Evolutionary conservation across 2,329 filamentous ascomycete species (phyloP), one percentile per base, ranked within the genome.

Genomic region (Cladosporium velox): DNA sequence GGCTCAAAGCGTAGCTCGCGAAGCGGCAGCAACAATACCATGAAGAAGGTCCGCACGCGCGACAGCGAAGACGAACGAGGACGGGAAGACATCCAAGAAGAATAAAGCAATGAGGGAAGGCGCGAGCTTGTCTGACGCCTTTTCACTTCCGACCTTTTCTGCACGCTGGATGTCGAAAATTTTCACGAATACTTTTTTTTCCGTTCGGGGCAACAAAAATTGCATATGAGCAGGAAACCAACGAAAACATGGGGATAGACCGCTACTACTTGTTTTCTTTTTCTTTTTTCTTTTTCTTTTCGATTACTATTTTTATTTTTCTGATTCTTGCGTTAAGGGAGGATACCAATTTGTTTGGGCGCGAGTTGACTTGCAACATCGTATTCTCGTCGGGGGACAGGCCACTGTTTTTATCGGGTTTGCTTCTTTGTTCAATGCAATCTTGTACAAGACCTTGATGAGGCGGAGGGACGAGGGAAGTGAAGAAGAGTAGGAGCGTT

Each of bases 21-120:
- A 41, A 83, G 81, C 69, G 82, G 81, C 28, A 83, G 81, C 71
- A 82, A 80, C 68, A 81, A 81, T 35, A 84, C 82, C 8, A 80
- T 83, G 70, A 83, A 83, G 72, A 83, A 83, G 70, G 75, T 83
- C 15, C 74, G 76, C 60, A 75, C 72, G n/a, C 64, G 72, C 26
- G 72, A 74, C 34, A 73, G 71, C 38, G 66, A 64, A 32, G 72
- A 74, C 26, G 71, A 72, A 44, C 67, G 64, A 49, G 66, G 66
- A 24, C 65, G 66, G 21, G 47, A 68, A 61, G 70, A 72, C 55
- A 72, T 71, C 47, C 64, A 65, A 58, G 69, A 72, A 59, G 71
- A 72, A 60, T 71, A 57, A 44, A 62, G 7, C 7, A 57, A 10
- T 47, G n/a, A 12, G n/a, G 7, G n/a, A 24, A 3, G n/a, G 1